Evolutionary conservation across 345 rosid genomes (phyloP).

Genomic region (Camelina hispida): DNA sequence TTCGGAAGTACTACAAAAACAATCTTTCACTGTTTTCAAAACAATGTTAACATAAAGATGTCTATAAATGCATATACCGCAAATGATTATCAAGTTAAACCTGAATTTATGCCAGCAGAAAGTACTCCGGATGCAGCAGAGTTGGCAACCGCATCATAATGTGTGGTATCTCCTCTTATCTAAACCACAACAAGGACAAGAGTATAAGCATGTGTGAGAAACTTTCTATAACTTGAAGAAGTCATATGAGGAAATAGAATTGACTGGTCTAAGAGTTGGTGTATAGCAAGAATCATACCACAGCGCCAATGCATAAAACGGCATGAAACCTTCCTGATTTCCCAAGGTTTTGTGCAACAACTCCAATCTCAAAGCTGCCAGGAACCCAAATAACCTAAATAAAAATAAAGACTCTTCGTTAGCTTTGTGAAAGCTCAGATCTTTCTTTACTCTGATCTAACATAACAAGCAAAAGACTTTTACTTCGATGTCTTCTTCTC

Average conservation of each 20-base stretch:
- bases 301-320: slow-evolving; percentile 91
- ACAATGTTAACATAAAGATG: not conserved
- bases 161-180: slow-evolving; percentile 96
- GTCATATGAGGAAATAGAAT: not conserved
- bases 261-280: not conserved
- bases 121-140: slow-evolving; percentile 97
- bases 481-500: slow-evolving; percentile 85
- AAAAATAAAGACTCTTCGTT: not conserved
- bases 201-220: not conserved
- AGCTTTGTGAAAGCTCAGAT: slow-evolving; percentile 24
- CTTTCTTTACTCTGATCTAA: not conserved
- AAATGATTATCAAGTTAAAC: slow-evolving; percentile 42
- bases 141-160: slow-evolving; percentile 96
- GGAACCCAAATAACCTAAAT: slow-evolving; percentile 97
- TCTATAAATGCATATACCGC: not conserved
- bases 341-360: slow-evolving; percentile 79
- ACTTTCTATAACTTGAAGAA: slow-evolving; percentile 4
- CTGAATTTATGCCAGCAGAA: slow-evolving; percentile 93
- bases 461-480: slow-evolving; percentile 17
- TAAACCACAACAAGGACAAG: slow-evolving; percentile 41
- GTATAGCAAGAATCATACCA: slow-evolving; percentile 60
- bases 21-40: not conserved
- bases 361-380: slow-evolving; percentile 82
- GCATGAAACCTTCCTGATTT: slow-evolving; percentile 77
- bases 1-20: not conserved